A percentile compares a stretch with the other conserved stretches of the same genome.
Evolutionary conservation across 306 rosid genomes (phyloP).

Genomic region (Citrullus amarus): DNA sequence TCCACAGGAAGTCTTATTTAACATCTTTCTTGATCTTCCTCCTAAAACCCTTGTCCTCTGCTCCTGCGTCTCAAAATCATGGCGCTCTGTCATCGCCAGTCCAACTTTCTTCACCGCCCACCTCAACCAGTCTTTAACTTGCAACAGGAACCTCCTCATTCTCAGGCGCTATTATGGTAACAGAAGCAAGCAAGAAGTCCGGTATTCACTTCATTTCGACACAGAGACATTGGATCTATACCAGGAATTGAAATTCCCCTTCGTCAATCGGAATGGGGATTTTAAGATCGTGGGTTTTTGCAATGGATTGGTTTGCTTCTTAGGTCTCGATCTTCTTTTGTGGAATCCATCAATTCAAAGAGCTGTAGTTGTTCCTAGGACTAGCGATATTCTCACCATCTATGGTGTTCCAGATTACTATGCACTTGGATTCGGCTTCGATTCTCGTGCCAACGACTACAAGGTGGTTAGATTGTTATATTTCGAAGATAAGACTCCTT

Average conservation of each 20-base stretch:
- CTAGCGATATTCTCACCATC: background rate
- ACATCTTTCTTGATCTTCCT: conserved; percentile 9
- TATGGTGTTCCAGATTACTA: background rate
- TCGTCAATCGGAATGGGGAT: background rate
- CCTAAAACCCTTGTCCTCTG: conserved; percentile 4
- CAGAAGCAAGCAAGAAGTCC: background rate
- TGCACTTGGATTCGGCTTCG: conserved; percentile 13
- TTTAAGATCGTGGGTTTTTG: conserved; percentile 2
- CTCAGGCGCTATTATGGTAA: background rate
- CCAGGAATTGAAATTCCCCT: conserved; percentile 9
- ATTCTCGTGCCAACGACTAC: background rate
- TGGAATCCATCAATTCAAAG: conserved; percentile 15
- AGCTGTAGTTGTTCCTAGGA: background rate
- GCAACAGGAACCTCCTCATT: background rate
- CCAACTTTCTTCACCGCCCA: conserved; percentile 8
- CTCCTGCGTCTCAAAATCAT: conserved; percentile 10
- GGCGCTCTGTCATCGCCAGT: conserved; percentile 2
- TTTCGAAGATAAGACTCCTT: background rate
- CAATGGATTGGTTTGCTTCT: conserved; percentile 13
- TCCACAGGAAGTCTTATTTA: conserved; percentile 9
- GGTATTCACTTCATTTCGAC: conserved; percentile 10
- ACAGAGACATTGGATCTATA: conserved; percentile 1
- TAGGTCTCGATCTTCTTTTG: background rate
- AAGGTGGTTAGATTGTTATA: conserved; percentile 12
- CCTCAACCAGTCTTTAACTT: background rate